phyloP scores from a whole-genome alignment of 2,329 filamentous ascomycete genomes.

The Paramyrothecium roridum region DNA sequence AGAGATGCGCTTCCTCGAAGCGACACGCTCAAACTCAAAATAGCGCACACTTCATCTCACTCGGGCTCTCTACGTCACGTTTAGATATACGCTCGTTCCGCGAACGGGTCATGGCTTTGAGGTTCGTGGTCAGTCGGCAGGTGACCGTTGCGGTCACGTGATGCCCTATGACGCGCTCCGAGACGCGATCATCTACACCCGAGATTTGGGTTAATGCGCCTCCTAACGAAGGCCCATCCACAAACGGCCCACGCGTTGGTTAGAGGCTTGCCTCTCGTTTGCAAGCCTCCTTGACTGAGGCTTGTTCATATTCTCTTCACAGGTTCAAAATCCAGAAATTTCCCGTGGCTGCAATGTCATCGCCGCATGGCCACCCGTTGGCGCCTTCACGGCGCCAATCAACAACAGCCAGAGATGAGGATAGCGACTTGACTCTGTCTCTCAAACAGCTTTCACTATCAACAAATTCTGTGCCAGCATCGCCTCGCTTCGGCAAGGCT shows the following conservation, averaged over 20 bases:
- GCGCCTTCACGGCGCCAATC: constrained; percentile 30
- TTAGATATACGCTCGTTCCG: no score
- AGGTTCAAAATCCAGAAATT: background rate
- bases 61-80: no score
- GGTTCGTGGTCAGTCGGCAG: background rate
- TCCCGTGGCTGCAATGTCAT: constrained; percentile 20
- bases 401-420: constrained; percentile 23
- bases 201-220: background rate
- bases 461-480: constrained; percentile 20
- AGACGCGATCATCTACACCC: background rate
- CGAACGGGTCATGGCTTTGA: background rate
- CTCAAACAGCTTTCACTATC: constrained; percentile 43
- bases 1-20: no score
- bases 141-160: background rate
- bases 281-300: background rate
- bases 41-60: no score
- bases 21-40: no score
- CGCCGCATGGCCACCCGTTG: constrained; percentile 16
- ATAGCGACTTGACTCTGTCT: constrained; percentile 34
- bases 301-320: background rate
- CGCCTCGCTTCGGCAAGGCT: constrained; percentile 22
- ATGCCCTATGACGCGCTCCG: background rate
- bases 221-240: background rate
- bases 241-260: background rate
- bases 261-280: background rate